Conservation (phyloP, 805 yeast species). For the Saccharomycopsis schoenii region DNA sequence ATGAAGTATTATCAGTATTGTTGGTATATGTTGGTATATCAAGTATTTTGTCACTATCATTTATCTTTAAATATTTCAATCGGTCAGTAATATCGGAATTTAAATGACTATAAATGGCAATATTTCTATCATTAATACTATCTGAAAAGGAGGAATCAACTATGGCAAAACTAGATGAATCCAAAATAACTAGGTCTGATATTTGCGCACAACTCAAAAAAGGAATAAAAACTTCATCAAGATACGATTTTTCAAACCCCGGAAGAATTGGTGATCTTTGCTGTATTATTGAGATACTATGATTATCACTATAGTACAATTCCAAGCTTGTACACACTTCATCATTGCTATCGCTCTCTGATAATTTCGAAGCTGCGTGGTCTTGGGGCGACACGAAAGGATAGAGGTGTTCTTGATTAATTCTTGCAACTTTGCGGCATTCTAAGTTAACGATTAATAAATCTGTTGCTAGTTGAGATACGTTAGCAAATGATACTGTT, state of each 20-base stretch:
- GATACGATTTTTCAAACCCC: conserved; percentile 41
- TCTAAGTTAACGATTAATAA: conserved; percentile 55
- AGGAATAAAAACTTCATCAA: conserved; percentile 40
- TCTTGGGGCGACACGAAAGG: conserved; percentile 84
- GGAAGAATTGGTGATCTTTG: conserved; percentile 82
- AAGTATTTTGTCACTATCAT: background rate
- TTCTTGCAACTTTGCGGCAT: conserved; percentile 39
- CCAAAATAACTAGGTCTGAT: conserved; percentile 43
- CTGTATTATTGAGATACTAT: conserved; percentile 52
- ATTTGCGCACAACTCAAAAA: conserved; percentile 35
- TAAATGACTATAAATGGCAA: conserved; percentile 6
- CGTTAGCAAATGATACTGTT: conserved; percentile 76
- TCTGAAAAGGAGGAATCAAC: conserved; percentile 17
- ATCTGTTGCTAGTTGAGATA: conserved; percentile 77
- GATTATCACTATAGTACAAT: conserved; percentile 37
- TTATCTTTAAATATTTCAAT: conserved; percentile 18
- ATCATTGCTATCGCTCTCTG: background rate
- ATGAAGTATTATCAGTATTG: background rate
- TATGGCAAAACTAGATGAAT: conserved; percentile 34
- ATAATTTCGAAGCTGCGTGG: conserved; percentile 22
- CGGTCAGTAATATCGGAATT: conserved; percentile 8
- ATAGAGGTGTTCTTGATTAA: conserved; percentile 55
- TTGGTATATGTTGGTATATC: background rate
- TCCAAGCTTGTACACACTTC: conserved; percentile 58
- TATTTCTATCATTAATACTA: conserved; percentile 1